phyloP scores from a whole-genome alignment of 257 asterid genomes.

The Primulina tabacum region DNA sequence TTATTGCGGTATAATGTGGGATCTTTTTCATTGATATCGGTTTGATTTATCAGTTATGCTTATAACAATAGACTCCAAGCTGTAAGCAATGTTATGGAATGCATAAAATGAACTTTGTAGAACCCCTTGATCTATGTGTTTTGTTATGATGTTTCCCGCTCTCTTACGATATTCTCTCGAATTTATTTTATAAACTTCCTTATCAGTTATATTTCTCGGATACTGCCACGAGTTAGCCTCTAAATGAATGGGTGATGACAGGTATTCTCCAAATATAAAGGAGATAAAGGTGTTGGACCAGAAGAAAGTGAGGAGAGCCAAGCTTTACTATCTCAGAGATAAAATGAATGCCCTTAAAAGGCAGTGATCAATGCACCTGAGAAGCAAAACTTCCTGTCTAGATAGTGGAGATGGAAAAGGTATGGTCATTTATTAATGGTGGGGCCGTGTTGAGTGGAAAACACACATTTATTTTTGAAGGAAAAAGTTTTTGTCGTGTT shows the following conservation, averaged over 20 bases:
- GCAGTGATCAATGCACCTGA: slow-evolving; percentile 27
- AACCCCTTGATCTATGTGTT: background rate
- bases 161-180: slow-evolving; percentile 7
- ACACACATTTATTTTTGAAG: slow-evolving; percentile 20
- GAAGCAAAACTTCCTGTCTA: slow-evolving; percentile 21
- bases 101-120: background rate
- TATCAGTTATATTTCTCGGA: slow-evolving; percentile 1
- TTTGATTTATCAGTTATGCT: background rate
- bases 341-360: slow-evolving; percentile 86
- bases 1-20: background rate
- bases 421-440: slow-evolving; percentile 21
- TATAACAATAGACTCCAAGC: background rate
- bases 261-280: slow-evolving; percentile 97
- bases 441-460: slow-evolving; percentile 22
- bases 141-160: background rate
- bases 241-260: slow-evolving; percentile 37
- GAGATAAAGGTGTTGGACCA: slow-evolving; percentile 90
- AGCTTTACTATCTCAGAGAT: slow-evolving; percentile 90
- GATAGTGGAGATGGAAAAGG: slow-evolving; percentile 33
- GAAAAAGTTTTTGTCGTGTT: slow-evolving; percentile 14
- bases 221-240: slow-evolving; percentile 7
- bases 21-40: background rate
- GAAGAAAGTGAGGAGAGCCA: slow-evolving; percentile 96
- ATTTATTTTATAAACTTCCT: slow-evolving; percentile 1
- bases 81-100: slow-evolving; percentile 7